Conservation (phyloP, 257 asterid genomes). For the Primulina huaijiensis region DNA sequence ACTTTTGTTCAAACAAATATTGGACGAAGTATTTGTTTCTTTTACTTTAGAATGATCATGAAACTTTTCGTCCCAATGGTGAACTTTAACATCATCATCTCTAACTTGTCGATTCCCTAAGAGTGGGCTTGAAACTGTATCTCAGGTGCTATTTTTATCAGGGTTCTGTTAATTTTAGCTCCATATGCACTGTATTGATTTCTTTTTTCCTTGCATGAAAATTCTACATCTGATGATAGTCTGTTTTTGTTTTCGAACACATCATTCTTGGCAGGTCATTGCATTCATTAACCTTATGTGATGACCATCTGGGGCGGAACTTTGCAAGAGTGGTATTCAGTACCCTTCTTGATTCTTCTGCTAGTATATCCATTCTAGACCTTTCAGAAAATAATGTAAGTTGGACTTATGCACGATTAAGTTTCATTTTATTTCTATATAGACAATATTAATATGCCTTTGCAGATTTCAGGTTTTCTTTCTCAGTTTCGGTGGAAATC, state of each 20-base stretch:
- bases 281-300: constrained; percentile 62
- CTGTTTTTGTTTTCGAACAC: constrained; percentile 21
- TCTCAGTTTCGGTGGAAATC: constrained; percentile 55
- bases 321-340: constrained; percentile 58
- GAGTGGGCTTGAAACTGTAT: not conserved
- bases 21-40: not conserved
- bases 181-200: constrained; percentile 2
- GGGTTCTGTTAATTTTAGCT: constrained; percentile 3
- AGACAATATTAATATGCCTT: constrained; percentile 23
- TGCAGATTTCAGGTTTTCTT: constrained; percentile 82
- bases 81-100: not conserved
- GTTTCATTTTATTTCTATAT: constrained; percentile 8
- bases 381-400: constrained; percentile 92
- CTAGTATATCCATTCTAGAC: constrained; percentile 58
- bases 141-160: not conserved
- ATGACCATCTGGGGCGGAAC: constrained; percentile 51
- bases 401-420: constrained; percentile 18
- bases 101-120: not conserved
- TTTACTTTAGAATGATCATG: not conserved
- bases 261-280: constrained; percentile 49
- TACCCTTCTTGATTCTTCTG: constrained; percentile 61
- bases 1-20: not conserved
- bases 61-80: not conserved
- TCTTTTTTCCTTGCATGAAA: not conserved
- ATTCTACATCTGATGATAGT: constrained; percentile 16